phyloP scores from a whole-genome alignment of 1,139 yeast species.

The Arxiozyma slooffiae region DNA sequence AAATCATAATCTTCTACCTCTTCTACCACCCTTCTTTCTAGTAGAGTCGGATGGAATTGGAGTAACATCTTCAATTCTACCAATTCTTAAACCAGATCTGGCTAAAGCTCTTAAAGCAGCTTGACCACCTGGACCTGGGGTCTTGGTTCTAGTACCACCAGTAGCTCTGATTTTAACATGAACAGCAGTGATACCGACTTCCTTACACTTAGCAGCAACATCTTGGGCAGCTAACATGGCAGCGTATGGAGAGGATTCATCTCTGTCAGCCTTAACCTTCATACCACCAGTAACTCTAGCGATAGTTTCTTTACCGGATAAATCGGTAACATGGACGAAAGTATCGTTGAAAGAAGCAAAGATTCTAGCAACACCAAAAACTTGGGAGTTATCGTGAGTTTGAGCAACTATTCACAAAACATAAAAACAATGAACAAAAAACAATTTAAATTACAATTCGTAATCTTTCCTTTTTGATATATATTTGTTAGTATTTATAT shows the following conservation, averaged over 20 bases:
- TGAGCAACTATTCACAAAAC: conserved; percentile 33
- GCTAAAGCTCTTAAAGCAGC: conserved; percentile 99
- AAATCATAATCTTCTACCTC: conserved; percentile 98
- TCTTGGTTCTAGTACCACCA: conserved; percentile 99
- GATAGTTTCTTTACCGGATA: conserved; percentile 99
- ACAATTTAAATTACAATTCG: background rate
- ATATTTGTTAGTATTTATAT: background rate
- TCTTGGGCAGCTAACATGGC: conserved; percentile 99
- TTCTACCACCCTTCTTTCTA: conserved; percentile 99
- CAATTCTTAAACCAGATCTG: conserved; percentile 99
- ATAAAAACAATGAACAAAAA: background rate
- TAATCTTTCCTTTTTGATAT: background rate
- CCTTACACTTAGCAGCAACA: conserved; percentile 97
- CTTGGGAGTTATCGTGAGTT: conserved; percentile 94
- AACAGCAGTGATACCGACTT: conserved; percentile 99
- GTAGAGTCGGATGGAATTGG: conserved; percentile 99
- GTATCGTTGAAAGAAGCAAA: conserved; percentile 99
- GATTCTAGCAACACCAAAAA: conserved; percentile 99
- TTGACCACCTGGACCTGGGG: conserved; percentile 99
- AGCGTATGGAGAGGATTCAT: conserved; percentile 99
- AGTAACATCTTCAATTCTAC: conserved; percentile 99
- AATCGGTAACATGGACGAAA: conserved; percentile 98
- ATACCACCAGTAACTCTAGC: conserved; percentile 99
- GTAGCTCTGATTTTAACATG: conserved; percentile 99
- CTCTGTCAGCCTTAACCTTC: conserved; percentile 99